Evolutionary conservation across 139 green algal species (phyloP).

Genomic region (Coelastrella sp.): DNA sequence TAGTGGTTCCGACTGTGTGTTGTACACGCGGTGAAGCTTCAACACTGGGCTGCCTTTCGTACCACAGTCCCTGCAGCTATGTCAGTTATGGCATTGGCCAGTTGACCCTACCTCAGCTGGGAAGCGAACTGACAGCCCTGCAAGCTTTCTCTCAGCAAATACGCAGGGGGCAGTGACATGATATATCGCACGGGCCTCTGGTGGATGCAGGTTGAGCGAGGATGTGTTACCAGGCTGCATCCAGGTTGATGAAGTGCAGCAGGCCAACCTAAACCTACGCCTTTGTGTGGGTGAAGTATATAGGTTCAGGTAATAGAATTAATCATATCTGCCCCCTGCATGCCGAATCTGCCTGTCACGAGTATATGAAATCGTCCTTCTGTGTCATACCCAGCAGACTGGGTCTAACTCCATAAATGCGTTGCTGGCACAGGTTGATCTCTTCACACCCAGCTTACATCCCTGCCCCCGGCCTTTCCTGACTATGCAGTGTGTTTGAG

Average conservation of each 20-base stretch:
- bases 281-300: constrained; percentile 31
- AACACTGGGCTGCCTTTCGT: not conserved
- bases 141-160: too few species aligned
- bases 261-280: constrained; percentile 55
- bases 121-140: not conserved
- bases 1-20: constrained; percentile 46
- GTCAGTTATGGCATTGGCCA: too few species aligned
- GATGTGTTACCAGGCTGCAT: constrained; percentile 36
- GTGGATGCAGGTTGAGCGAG: not conserved
- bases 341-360: too few species aligned
- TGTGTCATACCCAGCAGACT: too few species aligned
- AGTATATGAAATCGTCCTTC: too few species aligned
- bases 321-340: not conserved
- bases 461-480: too few species aligned
- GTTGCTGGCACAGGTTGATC: too few species aligned
- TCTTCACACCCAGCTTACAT: too few species aligned
- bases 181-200: not conserved
- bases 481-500: not conserved
- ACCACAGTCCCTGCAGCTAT: too few species aligned
- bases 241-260: constrained; percentile 43
- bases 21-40: constrained; percentile 18
- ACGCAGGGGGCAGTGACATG: not conserved
- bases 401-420: too few species aligned
- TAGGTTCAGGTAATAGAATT: constrained; percentile 53
- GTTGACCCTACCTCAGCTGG: not conserved